phyloP scores from a whole-genome alignment of 1,139 yeast genomes.

The Insectozyma bohioensis region DNA sequence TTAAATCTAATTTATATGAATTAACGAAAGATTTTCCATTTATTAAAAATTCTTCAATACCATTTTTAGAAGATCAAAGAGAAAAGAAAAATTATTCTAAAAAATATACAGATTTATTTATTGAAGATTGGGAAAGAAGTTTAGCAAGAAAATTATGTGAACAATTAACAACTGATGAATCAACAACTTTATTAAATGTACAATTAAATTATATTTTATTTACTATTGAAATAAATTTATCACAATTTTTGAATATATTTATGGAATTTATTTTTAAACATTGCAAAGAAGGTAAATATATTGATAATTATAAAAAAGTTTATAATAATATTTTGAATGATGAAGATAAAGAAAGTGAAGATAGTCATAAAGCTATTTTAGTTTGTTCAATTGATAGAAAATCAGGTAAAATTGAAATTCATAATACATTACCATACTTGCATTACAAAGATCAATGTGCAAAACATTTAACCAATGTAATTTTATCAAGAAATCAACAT shows the following conservation, averaged over 20 bases:
- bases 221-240: constrained; percentile 29
- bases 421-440: constrained; percentile 19
- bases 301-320: constrained; percentile 12
- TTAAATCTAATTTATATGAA: constrained; percentile 17
- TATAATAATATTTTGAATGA: constrained; percentile 12
- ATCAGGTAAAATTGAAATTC: constrained; percentile 27
- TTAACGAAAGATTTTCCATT: constrained; percentile 19
- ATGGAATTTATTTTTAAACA: constrained; percentile 14
- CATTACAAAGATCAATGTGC: constrained; percentile 16
- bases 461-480: constrained; percentile 8
- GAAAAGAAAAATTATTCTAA: constrained; percentile 4
- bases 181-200: constrained; percentile 26
- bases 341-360: constrained; percentile 9
- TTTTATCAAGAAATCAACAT: constrained; percentile 10
- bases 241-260: constrained; percentile 22
- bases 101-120: constrained; percentile 12
- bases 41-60: constrained; percentile 4
- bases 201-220: constrained; percentile 39
- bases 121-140: constrained; percentile 17
- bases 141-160: constrained; percentile 21
- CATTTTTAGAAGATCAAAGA: constrained; percentile 6
- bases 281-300: constrained; percentile 11
- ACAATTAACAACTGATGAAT: constrained; percentile 21
- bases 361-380: constrained; percentile 18
- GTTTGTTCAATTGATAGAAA: constrained; percentile 35